Percentiles rank a stretch among this genome's conserved stretches.
These are phyloP conservation scores for Phytophthora brassicae DNA, from an alignment of 352 stramenopile genomes.

Conservation along the genomic window DNA sequence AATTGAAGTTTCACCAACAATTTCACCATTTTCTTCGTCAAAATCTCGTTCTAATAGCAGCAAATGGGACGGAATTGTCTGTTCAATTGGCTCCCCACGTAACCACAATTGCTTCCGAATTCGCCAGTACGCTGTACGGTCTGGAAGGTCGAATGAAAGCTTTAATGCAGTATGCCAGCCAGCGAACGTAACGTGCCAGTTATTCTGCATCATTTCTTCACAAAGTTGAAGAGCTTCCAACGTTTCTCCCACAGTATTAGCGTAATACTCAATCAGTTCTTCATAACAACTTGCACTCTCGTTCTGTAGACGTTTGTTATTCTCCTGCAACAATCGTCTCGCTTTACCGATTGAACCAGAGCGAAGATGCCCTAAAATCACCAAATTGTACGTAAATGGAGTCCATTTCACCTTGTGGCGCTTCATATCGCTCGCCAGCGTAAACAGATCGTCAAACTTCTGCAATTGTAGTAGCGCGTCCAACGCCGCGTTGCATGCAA, in stretches of 20 bases:
- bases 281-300: constrained; percentile 43
- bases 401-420: constrained; percentile 43
- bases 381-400: constrained; percentile 45
- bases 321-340: constrained; percentile 41
- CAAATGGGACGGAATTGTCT: constrained; percentile 6
- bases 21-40: neutral
- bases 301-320: constrained; percentile 44
- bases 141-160: constrained; percentile 39
- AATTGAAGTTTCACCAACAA: neutral
- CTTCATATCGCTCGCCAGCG: constrained; percentile 44
- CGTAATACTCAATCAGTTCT: constrained; percentile 51
- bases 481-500: constrained; percentile 56
- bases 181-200: constrained; percentile 37
- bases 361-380: constrained; percentile 49
- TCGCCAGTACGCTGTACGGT: constrained; percentile 61
- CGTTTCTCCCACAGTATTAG: constrained; percentile 36
- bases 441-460: constrained; percentile 41
- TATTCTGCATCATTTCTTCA: constrained; percentile 67
- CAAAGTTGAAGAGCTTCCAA: constrained; percentile 40
- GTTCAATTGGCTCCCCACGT: constrained; percentile 13
- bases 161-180: constrained; percentile 58
- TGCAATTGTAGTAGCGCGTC: constrained; percentile 40
- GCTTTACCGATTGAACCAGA: constrained; percentile 45
- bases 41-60: neutral
- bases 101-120: constrained; percentile 73